These are phyloP conservation scores for Malania oleifera DNA, from an alignment of 164 flowering plant species.

Conservation along the genomic window DNA sequence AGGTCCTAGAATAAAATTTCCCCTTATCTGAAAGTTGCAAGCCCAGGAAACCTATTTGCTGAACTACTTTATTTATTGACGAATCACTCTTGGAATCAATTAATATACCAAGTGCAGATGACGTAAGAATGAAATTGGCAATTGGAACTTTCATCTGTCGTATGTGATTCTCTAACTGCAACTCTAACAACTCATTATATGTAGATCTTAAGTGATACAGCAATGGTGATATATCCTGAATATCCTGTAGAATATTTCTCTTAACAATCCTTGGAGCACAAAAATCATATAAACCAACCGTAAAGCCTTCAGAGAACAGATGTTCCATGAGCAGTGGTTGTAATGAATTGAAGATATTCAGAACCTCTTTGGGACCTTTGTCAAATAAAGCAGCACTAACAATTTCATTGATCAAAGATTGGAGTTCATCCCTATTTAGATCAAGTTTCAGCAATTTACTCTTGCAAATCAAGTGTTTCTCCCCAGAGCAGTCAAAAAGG, in stretches of 20 bases:
- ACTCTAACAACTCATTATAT: conserved; percentile 51
- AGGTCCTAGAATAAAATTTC: conserved; percentile 52
- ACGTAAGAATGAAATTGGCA: conserved; percentile 35
- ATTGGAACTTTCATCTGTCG: conserved; percentile 33
- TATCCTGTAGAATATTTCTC: conserved; percentile 19
- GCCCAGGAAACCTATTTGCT: conserved; percentile 84
- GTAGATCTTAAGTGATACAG: conserved; percentile 38
- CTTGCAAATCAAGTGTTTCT: conserved; percentile 35
- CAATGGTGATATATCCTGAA: conserved; percentile 39
- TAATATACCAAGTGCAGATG: conserved; percentile 53
- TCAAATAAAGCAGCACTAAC: conserved; percentile 43
- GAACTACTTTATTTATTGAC: conserved; percentile 57
- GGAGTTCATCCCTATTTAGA: conserved; percentile 35
- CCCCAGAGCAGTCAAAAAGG: conserved; percentile 46
- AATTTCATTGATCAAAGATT: conserved; percentile 47
- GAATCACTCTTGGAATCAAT: conserved; percentile 79
- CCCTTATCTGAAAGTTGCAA: conserved; percentile 64
- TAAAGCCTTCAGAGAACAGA: conserved; percentile 59
- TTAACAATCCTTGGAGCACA: conserved; percentile 24
- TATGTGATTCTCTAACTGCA: conserved; percentile 52
- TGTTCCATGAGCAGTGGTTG: conserved; percentile 86
- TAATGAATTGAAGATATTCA: conserved; percentile 55
- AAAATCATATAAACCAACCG: conserved; percentile 67
- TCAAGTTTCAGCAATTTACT: conserved; percentile 53
- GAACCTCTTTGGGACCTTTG: conserved; percentile 66